Evolutionary conservation across 805 yeast genomes (phyloP).

Genomic region (Saturnispora dispora): DNA sequence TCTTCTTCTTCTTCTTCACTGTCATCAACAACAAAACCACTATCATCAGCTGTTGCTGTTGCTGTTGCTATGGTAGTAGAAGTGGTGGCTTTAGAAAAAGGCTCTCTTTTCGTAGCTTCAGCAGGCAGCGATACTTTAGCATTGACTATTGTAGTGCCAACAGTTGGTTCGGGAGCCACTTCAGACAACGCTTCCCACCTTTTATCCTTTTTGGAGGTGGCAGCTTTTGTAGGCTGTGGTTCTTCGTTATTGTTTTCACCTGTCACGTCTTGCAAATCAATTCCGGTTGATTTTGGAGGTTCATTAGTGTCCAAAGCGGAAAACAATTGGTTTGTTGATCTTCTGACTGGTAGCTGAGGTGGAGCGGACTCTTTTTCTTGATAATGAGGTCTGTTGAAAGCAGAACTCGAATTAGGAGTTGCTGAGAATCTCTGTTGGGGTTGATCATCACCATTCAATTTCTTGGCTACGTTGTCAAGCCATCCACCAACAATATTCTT

Average conservation of each 20-base stretch:
- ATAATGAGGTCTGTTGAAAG: background rate
- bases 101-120: background rate
- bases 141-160: conserved; percentile 3
- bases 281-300: background rate
- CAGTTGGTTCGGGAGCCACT: conserved; percentile 32
- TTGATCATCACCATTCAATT: conserved; percentile 22
- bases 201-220: conserved; percentile 16
- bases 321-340: conserved; percentile 13
- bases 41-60: conserved; percentile 23
- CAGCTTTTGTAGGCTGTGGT: background rate
- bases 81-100: background rate
- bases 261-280: conserved; percentile 4
- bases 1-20: conserved; percentile 36
- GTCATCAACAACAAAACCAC: conserved; percentile 43
- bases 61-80: background rate
- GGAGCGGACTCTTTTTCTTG: conserved; percentile 1
- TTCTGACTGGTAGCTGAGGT: conserved; percentile 7
- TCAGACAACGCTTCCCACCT: conserved; percentile 38
- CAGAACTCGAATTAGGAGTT: background rate
- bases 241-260: background rate
- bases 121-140: background rate
- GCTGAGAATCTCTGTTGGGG: background rate
- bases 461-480: conserved; percentile 61
- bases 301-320: conserved; percentile 1
- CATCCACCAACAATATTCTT: conserved; percentile 66